Evolutionary conservation across 768 basidiomycete genomes (phyloP).

Genomic region (Hericium erinaceus): DNA sequence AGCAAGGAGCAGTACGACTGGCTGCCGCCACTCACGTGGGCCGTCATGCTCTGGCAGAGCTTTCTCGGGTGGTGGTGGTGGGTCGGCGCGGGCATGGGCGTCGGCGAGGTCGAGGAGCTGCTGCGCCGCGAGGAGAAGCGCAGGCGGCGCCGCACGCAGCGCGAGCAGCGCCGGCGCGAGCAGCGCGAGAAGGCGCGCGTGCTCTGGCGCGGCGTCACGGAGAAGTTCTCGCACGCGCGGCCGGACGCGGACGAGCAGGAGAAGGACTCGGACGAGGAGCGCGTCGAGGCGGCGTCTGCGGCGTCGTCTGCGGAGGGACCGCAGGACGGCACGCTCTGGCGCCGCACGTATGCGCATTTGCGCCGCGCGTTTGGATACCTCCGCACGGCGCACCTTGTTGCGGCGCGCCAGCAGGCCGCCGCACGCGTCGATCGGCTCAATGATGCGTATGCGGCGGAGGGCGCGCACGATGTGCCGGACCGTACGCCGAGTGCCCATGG

Average conservation of each 20-base stretch:
- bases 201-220: conserved; percentile 50
- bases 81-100: conserved; percentile 87
- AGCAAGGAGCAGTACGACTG: conserved; percentile 80
- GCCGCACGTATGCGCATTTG: conserved; percentile 21
- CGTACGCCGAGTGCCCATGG: conserved; percentile 31
- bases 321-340: not conserved
- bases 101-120: conserved; percentile 61
- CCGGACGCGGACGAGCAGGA: not conserved
- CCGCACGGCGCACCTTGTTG: conserved; percentile 60
- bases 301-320: not conserved
- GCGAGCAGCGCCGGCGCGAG: conserved; percentile 37
- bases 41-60: conserved; percentile 93
- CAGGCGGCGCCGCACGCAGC: conserved; percentile 35
- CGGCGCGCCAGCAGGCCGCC: conserved; percentile 60
- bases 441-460: conserved; percentile 41
- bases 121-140: conserved; percentile 44
- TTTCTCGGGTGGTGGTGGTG: conserved; percentile 99
- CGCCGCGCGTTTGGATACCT: conserved; percentile 51
- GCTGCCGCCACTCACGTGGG: conserved; percentile 86
- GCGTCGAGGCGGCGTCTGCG: not conserved
- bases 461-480: conserved; percentile 11
- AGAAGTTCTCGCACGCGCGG: conserved; percentile 7
- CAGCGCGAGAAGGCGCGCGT: conserved; percentile 45
- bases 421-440: conserved; percentile 60
- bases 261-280: not conserved